phyloP scores from a whole-genome alignment of 331 rosid species.

The Pyrus hybrid region DNA sequence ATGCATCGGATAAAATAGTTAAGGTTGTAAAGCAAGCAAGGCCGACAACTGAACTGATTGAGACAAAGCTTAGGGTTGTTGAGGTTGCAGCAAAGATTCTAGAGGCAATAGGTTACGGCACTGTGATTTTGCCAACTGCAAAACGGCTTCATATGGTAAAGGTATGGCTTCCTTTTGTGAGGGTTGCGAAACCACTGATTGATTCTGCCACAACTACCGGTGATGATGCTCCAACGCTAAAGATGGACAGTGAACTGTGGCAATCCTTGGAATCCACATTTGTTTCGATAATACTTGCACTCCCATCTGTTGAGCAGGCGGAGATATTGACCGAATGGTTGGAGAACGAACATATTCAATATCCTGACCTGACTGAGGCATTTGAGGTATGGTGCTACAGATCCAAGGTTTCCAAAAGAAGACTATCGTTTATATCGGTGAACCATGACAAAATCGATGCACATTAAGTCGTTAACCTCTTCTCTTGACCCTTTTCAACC shows the following conservation, averaged over 20 bases:
- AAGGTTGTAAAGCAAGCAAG: conserved; percentile 47
- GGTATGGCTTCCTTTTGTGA: conserved; percentile 86
- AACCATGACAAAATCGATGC: conserved; percentile 35
- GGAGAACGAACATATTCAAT: conserved; percentile 39
- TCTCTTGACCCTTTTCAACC: neutral
- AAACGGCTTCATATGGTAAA: conserved; percentile 67
- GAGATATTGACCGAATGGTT: conserved; percentile 76
- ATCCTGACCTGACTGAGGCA: conserved; percentile 87
- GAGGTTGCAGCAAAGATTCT: conserved; percentile 72
- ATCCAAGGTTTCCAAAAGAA: conserved; percentile 77
- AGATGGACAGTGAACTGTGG: conserved; percentile 72
- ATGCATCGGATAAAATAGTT: conserved; percentile 69
- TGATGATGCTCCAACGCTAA: conserved; percentile 29
- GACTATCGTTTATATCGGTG: conserved; percentile 49
- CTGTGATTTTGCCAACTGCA: conserved; percentile 53
- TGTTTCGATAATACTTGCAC: conserved; percentile 68
- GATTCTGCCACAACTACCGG: conserved; percentile 34
- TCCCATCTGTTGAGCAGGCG: conserved; percentile 85
- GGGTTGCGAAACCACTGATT: conserved; percentile 66
- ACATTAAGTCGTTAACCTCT: conserved; percentile 13
- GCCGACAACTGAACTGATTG: conserved; percentile 34
- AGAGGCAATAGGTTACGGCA: conserved; percentile 76
- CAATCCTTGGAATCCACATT: conserved; percentile 71
- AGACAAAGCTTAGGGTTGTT: conserved; percentile 49
- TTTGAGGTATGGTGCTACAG: conserved; percentile 90